A percentile compares a stretch with the other conserved stretches of the same genome.
phyloP scores from a whole-genome alignment of 1,284 basidiomycete genomes.

The Ustilago trichophora region DNA sequence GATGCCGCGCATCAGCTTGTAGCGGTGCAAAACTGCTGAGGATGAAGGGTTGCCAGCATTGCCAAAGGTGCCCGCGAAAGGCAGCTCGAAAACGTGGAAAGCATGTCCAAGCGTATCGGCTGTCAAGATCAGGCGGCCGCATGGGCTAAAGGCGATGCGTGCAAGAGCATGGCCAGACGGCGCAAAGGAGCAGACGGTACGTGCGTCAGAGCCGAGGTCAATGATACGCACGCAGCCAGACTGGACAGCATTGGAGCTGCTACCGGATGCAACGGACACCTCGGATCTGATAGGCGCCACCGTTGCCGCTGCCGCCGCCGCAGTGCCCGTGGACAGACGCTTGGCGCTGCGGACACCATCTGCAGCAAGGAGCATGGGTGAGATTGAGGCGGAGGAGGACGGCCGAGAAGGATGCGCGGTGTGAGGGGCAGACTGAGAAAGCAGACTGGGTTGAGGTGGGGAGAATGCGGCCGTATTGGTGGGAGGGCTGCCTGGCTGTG shows the following conservation, averaged over 20 bases:
- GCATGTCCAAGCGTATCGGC: slow-evolving; percentile 36
- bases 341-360: slow-evolving; percentile 11
- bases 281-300: not conserved
- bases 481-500: slow-evolving; percentile 22
- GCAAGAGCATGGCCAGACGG: slow-evolving; percentile 21
- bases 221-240: slow-evolving; percentile 24
- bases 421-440: slow-evolving; percentile 41
- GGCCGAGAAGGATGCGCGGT: slow-evolving; percentile 9
- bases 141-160: slow-evolving; percentile 28
- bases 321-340: slow-evolving; percentile 17
- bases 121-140: slow-evolving; percentile 30
- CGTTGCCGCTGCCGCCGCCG: too few relatives aligned
- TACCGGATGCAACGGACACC: not conserved
- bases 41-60: not conserved
- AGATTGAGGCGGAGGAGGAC: slow-evolving; percentile 30
- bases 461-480: slow-evolving; percentile 1
- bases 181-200: slow-evolving; percentile 27
- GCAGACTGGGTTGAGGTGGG: slow-evolving; percentile 21
- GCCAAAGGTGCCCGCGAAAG: slow-evolving; percentile 21
- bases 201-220: slow-evolving; percentile 21
- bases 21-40: slow-evolving; percentile 24
- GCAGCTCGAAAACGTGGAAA: slow-evolving; percentile 42
- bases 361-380: slow-evolving; percentile 27
- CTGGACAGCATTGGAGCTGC: not conserved
- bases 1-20: slow-evolving; percentile 44